A percentile compares a stretch with the other conserved stretches of the same genome.
Conservation (phyloP, 2,329 filamentous ascomycete species). For the Cercospora canescens region DNA sequence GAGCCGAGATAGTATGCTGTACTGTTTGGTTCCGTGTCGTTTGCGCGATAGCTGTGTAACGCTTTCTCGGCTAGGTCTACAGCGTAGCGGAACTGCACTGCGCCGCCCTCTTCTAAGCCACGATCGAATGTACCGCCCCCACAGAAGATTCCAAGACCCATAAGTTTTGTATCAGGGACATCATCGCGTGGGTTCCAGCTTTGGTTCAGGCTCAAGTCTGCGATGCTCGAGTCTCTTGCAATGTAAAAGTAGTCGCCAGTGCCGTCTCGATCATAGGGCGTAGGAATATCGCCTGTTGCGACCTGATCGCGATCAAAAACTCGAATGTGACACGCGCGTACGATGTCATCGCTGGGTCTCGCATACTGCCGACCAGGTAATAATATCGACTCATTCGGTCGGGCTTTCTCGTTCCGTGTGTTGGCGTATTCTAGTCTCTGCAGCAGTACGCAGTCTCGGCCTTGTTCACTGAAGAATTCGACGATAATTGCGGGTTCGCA, state of each 20-base stretch:
- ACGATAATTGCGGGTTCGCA: constrained; percentile 63
- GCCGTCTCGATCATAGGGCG: constrained; percentile 66
- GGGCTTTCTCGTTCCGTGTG: constrained; percentile 22
- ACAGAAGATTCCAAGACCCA: constrained; percentile 71
- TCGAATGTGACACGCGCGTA: constrained; percentile 62
- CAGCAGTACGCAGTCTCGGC: constrained; percentile 19
- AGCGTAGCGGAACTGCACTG: constrained; percentile 63
- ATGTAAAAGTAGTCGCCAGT: constrained; percentile 64
- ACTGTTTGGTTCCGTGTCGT: constrained; percentile 46
- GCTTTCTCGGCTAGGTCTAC: constrained; percentile 67
- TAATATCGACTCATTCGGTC: constrained; percentile 62
- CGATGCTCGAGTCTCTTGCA: not conserved
- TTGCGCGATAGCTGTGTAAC: constrained; percentile 73
- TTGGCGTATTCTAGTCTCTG: constrained; percentile 14
- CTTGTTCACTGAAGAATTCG: constrained; percentile 38
- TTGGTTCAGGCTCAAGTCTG: constrained; percentile 28
- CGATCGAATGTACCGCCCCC: constrained; percentile 77
- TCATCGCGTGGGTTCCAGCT: constrained; percentile 39
- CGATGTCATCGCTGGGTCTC: constrained; percentile 42
- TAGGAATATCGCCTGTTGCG: constrained; percentile 48
- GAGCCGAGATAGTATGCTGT: constrained; percentile 67
- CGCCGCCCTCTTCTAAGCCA: constrained; percentile 71
- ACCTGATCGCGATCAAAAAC: constrained; percentile 41
- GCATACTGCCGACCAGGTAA: constrained; percentile 52
- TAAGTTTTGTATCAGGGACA: constrained; percentile 12